A percentile compares a stretch with the other conserved stretches of the same genome.
These are phyloP conservation scores for Westerdykella sp. DNA, from an alignment of 2,329 filamentous ascomycete genomes.

Conservation along the genomic window DNA sequence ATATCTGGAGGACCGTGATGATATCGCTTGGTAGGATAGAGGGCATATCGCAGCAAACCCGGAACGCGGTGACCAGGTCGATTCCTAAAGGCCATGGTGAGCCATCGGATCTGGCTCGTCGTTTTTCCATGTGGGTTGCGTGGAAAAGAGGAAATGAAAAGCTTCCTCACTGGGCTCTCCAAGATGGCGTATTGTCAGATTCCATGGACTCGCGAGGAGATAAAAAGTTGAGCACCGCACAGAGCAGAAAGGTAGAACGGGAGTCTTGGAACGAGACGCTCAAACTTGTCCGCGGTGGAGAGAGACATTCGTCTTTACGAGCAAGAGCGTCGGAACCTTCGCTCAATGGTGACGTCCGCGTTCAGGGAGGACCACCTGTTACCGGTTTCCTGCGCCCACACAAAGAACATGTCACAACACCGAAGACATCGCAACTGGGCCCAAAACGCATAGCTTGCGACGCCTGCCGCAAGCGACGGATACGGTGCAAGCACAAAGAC, in stretches of 20 bases:
- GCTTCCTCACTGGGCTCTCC: constrained; percentile 57
- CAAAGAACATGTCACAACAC: constrained; percentile 42
- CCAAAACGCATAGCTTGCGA: constrained; percentile 58
- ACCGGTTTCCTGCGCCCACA: constrained; percentile 35
- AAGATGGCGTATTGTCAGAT: constrained; percentile 49
- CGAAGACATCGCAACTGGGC: constrained; percentile 53
- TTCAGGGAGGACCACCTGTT: constrained; percentile 8
- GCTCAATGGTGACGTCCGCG: constrained; percentile 7
- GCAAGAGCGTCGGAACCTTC: constrained; percentile 25
- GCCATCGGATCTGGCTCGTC: constrained; percentile 53
- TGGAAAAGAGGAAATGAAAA: constrained; percentile 62
- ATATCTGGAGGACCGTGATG: constrained; percentile 57
- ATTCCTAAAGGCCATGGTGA: constrained; percentile 59
- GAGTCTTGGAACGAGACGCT: constrained; percentile 44
- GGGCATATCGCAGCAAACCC: constrained; percentile 52
- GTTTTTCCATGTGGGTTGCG: constrained; percentile 59
- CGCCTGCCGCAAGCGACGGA: constrained; percentile 55
- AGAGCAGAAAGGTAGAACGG: constrained; percentile 51
- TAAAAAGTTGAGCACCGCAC: constrained; percentile 52
- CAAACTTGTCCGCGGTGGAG: constrained; percentile 40
- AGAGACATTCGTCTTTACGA: constrained; percentile 36
- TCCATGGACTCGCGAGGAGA: constrained; percentile 27
- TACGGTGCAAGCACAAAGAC: constrained; percentile 59
- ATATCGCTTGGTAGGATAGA: constrained; percentile 57
- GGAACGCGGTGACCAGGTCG: constrained; percentile 55